Percentiles rank a stretch among this genome's conserved stretches.
Evolutionary conservation across 2,329 filamentous ascomycete species (phyloP).

Genomic region (Stenocarpella maydis): DNA sequence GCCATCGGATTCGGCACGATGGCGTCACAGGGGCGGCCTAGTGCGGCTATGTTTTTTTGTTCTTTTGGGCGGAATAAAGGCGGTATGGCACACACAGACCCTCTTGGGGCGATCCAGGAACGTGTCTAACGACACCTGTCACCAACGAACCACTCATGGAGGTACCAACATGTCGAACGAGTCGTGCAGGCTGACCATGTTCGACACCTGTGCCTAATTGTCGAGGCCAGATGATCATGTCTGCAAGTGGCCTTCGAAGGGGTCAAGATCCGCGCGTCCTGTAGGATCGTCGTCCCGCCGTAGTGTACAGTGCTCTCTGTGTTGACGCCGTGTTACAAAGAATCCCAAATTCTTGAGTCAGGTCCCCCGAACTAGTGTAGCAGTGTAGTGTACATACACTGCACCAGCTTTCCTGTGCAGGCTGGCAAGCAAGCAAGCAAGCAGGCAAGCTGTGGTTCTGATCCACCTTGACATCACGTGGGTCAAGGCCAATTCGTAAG

Average conservation of each 20-base stretch:
- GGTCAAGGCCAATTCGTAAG: too few species aligned
- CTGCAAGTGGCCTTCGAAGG: constrained; percentile 6
- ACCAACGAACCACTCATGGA: too few species aligned
- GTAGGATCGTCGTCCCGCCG: not conserved
- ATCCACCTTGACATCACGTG: too few species aligned
- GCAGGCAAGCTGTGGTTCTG: too few species aligned
- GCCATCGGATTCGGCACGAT: constrained; percentile 17
- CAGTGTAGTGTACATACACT: too few species aligned
- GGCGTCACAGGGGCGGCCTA: constrained; percentile 22
- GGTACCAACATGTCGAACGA: not conserved
- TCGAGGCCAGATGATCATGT: not conserved
- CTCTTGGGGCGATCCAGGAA: constrained; percentile 33
- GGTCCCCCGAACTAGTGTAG: too few species aligned
- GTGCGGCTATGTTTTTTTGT: constrained; percentile 2
- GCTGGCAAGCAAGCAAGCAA: too few species aligned
- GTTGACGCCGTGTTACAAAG: too few species aligned
- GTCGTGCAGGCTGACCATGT: not conserved
- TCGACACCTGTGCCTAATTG: not conserved
- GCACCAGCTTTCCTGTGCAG: too few species aligned
- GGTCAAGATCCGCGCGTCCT: not conserved
- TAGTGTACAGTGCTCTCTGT: not conserved
- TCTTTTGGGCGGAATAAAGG: not conserved
- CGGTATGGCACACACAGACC: constrained; percentile 20
- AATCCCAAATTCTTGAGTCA: too few species aligned
- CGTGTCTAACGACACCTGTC: constrained; percentile 11